Evolutionary conservation across 2,329 filamentous ascomycete genomes (phyloP).

Genomic region (Penicillium sclerotigenum): DNA sequence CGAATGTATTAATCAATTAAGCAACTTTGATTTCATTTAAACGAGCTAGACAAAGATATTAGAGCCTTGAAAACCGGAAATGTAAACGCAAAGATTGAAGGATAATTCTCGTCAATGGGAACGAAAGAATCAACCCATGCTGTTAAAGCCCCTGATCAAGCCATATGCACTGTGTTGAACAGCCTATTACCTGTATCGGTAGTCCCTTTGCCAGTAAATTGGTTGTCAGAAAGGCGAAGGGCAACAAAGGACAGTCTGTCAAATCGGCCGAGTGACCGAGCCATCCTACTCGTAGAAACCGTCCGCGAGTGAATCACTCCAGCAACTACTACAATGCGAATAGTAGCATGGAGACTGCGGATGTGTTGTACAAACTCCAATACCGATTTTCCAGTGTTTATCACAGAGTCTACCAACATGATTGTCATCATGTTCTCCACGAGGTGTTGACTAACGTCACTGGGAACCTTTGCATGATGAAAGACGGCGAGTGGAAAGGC

Average conservation of each 20-base stretch:
- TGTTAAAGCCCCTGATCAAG: not conserved
- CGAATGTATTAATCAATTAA: no score
- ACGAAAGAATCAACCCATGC: not conserved
- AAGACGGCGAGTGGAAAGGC: constrained; percentile 54
- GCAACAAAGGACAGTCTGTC: constrained; percentile 46
- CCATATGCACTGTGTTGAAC: not conserved
- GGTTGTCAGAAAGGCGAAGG: constrained; percentile 56
- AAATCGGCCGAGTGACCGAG: constrained; percentile 20
- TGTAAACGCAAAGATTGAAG: not conserved
- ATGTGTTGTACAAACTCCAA: constrained; percentile 50
- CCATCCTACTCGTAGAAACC: constrained; percentile 20
- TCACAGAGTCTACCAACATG: constrained; percentile 58
- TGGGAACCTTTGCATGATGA: constrained; percentile 43
- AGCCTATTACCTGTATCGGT: constrained; percentile 53
- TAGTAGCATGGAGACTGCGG: constrained; percentile 35
- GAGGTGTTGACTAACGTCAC: constrained; percentile 48
- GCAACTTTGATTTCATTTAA: no score
- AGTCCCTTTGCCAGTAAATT: constrained; percentile 50
- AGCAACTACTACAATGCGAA: constrained; percentile 55
- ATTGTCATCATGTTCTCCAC: constrained; percentile 42
- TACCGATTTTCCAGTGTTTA: constrained; percentile 57
- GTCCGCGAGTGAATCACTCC: constrained; percentile 52
- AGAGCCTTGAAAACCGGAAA: no score
- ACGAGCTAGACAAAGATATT: no score
- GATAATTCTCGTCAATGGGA: not conserved